Evolutionary conservation across 768 basidiomycete species (phyloP).

Genomic region (Filobasidium wieringae): DNA sequence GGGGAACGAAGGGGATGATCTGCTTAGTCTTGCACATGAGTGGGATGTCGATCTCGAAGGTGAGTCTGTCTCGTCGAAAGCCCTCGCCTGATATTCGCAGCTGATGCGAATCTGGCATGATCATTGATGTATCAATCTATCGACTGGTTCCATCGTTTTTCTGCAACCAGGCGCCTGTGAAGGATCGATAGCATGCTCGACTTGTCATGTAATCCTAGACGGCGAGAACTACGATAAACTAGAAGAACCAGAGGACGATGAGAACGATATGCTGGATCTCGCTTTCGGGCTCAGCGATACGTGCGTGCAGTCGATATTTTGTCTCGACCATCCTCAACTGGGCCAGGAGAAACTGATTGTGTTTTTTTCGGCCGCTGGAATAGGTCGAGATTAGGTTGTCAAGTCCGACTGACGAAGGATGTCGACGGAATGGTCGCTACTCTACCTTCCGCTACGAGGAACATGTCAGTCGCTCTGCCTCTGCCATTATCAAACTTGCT

Average conservation of each 20-base stretch:
- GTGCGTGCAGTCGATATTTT: conserved; percentile 42
- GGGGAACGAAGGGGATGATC: conserved; percentile 85
- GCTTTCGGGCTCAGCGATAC: conserved; percentile 95
- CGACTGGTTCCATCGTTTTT: not conserved
- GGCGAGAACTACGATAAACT: conserved; percentile 71
- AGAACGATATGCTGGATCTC: conserved; percentile 84
- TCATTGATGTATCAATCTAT: not conserved
- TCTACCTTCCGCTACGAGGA: conserved; percentile 80
- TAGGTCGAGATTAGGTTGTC: conserved; percentile 47
- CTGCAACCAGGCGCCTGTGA: conserved; percentile 72
- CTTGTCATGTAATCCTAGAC: conserved; percentile 83
- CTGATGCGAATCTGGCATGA: too few relatives aligned
- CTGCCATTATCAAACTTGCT: not conserved
- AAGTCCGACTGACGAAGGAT: conserved; percentile 58
- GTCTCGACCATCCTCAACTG: not conserved
- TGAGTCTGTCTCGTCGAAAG: conserved; percentile 38
- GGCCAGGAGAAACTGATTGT: not conserved
- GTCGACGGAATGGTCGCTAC: conserved; percentile 75
- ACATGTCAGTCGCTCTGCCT: conserved; percentile 63
- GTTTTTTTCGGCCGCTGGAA: not conserved
- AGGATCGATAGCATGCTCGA: conserved; percentile 91
- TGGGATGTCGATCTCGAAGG: conserved; percentile 94
- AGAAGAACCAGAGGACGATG: conserved; percentile 90
- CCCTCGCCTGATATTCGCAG: too few relatives aligned
- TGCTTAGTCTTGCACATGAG: conserved; percentile 82